phyloP scores from a whole-genome alignment of 2,329 filamentous ascomycete species.

The Verticillium dahliae region DNA sequence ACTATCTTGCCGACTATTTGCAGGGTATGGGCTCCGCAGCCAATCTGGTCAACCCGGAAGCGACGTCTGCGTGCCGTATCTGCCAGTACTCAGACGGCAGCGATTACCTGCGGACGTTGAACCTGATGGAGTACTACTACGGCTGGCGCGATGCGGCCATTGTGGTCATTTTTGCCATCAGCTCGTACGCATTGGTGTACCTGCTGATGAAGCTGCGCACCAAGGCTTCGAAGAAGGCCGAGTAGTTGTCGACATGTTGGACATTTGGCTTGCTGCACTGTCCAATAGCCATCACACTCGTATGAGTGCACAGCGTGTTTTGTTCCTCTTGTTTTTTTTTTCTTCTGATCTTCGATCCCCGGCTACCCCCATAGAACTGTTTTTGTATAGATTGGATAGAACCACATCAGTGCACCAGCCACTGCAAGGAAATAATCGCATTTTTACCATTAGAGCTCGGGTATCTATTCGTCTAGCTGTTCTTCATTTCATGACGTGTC shows the following conservation, averaged over 20 bases:
- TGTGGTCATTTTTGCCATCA: slow-evolving; percentile 47
- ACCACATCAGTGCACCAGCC: background rate
- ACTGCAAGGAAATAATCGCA: background rate
- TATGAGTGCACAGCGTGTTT: too few relatives aligned
- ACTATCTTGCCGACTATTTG: slow-evolving; percentile 51
- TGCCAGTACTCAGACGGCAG: slow-evolving; percentile 52
- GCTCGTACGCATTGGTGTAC: slow-evolving; percentile 43
- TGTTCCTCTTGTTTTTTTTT: too few relatives aligned
- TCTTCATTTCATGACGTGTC: background rate
- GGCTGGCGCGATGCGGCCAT: slow-evolving; percentile 63
- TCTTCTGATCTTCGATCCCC: too few relatives aligned
- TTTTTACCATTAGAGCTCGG: background rate
- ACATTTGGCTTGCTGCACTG: background rate
- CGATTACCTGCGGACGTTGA: slow-evolving; percentile 54
- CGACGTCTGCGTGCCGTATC: slow-evolving; percentile 47
- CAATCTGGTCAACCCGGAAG: slow-evolving; percentile 55
- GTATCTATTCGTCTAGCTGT: background rate
- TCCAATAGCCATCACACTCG: background rate
- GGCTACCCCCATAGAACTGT: too few relatives aligned
- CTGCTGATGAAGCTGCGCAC: slow-evolving; percentile 40
- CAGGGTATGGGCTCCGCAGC: slow-evolving; percentile 35
- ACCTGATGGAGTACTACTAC: slow-evolving; percentile 53
- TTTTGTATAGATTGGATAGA: too few relatives aligned
- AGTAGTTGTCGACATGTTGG: slow-evolving; percentile 18
- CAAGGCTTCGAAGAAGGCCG: slow-evolving; percentile 40